Base-by-base conservation (phyloP, 768 basidiomycete species). In the Dacryopinax spathularia region DNA sequence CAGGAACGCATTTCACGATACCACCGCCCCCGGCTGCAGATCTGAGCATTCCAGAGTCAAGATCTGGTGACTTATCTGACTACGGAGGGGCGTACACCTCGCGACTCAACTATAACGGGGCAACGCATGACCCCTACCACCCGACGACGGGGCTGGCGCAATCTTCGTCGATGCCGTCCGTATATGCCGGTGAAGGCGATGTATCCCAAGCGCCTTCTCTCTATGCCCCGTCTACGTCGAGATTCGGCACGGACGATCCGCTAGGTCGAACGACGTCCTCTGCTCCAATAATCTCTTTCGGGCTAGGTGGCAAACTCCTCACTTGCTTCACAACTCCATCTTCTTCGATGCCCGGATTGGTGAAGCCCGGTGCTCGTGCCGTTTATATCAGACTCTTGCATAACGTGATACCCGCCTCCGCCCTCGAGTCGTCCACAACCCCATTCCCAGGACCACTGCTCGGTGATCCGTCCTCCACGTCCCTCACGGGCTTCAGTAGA, bases 301-400 rank as follows among this genome's bases (percentile, higher is more conserved):
- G 95, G 0, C 93, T 94, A 69, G 92, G 92, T n/a, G 94, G 94
- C 12, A 88, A 87, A 70, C 69, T 97, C 64, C 81, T 94, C 9
- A 86, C 90, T 7, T 94, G 89, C 72, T 96, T 95, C 77, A 91
- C 90, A 68, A 81, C 82, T 33, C 79, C 72, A 84, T 86, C 20
- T 86, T 88, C 41, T 86, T 90, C 71, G 87, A 91, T 72, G 83
- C 89, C 59, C 85, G 88, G 1, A 76, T 90, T 27, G 82, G 86
- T 13, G 82, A 85, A 16, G 82, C 87, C 33, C 83, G 83, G 60
- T 83, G 86, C 12, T 86, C 85, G 25, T 1, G 80, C 82, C 37
- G 75, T 95, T 22, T 80, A 83, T 65, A 80, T 96, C 39, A 84
- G 85, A 37, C 76, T 78, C 10, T 66, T 96, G 63, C 81, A 84